phyloP scores from a whole-genome alignment of 129 eudicot species.

The Dittrichia graveolens region DNA sequence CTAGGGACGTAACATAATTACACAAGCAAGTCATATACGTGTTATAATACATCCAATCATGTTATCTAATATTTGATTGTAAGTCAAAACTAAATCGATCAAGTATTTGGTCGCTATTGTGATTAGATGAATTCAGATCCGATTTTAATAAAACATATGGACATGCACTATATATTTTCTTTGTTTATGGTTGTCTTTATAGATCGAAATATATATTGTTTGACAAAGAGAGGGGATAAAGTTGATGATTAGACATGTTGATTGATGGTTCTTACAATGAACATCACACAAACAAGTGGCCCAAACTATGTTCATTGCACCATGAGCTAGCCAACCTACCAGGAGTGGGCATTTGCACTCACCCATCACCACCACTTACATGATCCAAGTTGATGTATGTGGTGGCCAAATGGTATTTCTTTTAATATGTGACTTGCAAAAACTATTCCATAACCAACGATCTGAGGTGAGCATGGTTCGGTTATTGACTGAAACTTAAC shows the following conservation, averaged over 20 bases:
- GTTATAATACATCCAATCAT: constrained; percentile 10
- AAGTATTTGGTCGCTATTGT: background rate
- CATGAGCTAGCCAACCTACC: constrained; percentile 16
- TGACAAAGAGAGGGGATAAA: constrained; percentile 6
- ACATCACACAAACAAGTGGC: constrained; percentile 1
- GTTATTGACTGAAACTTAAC: background rate
- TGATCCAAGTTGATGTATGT: constrained; percentile 24
- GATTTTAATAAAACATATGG: background rate
- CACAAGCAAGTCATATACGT: background rate
- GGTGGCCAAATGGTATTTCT: constrained; percentile 13
- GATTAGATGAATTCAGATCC: background rate
- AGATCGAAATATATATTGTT: background rate
- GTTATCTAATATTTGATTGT: background rate
- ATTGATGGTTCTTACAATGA: constrained; percentile 10
- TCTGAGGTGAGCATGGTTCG: background rate
- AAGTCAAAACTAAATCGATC: background rate
- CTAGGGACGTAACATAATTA: too few species aligned
- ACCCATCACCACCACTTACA: constrained; percentile 23
- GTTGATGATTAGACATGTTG: constrained; percentile 23
- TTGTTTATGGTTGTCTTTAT: background rate
- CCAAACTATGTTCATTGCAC: constrained; percentile 29
- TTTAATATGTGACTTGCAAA: background rate
- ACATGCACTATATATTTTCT: background rate
- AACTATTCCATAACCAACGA: background rate
- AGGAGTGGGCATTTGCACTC: constrained; percentile 26